Base-by-base conservation (phyloP, 1,284 basidiomycete genomes). In the Cutaneotrichosporon mucoides region DNA sequence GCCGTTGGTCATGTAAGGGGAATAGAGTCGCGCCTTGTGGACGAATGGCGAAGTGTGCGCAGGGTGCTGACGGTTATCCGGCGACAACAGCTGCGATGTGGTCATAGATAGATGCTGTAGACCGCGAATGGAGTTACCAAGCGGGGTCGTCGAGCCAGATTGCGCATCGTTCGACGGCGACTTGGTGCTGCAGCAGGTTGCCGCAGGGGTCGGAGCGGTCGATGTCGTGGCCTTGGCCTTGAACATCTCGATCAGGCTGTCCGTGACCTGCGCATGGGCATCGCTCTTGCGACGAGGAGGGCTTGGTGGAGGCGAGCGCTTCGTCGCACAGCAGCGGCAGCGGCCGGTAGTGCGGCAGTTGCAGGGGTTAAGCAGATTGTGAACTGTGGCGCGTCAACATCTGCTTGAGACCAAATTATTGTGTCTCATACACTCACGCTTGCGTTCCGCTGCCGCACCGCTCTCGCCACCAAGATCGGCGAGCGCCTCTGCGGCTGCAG, bases 291-390 rank as follows among this genome's bases (percentile, higher is more conserved):
- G 43, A 24, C 49, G 51, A 16, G 53, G n/a, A 6, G 46, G 46
- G 8, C 46, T 48, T 9, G 59, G 47, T 16, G 57, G 49, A 16
- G 47, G 57, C 16, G 52, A 46, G 15, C 46, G 37, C 16, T 71
- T 74, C 12, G 80, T 78, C 8, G 81, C 81, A 64, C 84, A 86
- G 71, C 89, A 90, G 57, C 73, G 75, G 68, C 82, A 83, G 1
- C 69, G 66, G 1, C 79, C 80, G 37, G 71, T 76, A 3, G 73
- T 69, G 43, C 78, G 77, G 67, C 82, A 83, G 35, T 72, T 62
- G 62, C 81, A 81, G 1, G 80, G 76, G 56, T 76, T 76, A 15
- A 75, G 64, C 12, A 78, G 63, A 34, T 66, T 68, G 45, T 53
- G 49, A 16, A 75, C 73, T 75, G 62, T 40, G 24, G n/a, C 10